Percentiles rank a stretch among this genome's conserved stretches.
Conservation (phyloP, 2,329 filamentous ascomycete species). For the Epichloe typhina region DNA sequence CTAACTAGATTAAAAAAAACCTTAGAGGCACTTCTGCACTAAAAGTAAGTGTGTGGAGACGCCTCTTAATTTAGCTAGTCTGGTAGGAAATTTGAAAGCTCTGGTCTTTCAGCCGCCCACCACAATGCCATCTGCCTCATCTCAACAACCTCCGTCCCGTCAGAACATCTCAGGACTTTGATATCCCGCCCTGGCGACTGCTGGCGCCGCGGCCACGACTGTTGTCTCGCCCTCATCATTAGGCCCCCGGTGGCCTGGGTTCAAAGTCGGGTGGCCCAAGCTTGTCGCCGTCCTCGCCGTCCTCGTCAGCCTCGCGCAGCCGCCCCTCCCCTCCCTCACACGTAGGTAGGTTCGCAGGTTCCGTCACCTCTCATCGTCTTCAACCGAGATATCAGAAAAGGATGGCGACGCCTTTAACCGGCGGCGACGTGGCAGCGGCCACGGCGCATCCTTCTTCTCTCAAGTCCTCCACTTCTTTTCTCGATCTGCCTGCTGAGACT, state of each 20-base stretch:
- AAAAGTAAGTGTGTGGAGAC: too few species aligned
- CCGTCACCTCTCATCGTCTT: not conserved
- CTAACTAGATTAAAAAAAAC: too few species aligned
- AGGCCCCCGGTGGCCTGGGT: not conserved
- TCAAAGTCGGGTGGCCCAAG: not conserved
- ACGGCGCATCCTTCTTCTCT: not conserved
- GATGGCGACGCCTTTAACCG: not conserved
- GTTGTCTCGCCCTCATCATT: too few species aligned
- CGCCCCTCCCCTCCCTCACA: not conserved
- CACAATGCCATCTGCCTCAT: not conserved
- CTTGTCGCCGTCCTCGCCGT: not conserved
- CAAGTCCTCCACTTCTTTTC: conserved; percentile 18
- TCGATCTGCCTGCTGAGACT: conserved; percentile 33
- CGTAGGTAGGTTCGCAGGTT: not conserved
- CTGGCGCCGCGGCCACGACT: not conserved
- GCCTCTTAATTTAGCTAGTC: too few species aligned
- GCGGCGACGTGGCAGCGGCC: not conserved
- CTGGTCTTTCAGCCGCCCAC: too few species aligned
- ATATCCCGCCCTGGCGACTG: not conserved
- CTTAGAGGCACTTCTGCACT: too few species aligned
- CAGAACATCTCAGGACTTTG: not conserved
- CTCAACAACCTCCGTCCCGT: not conserved
- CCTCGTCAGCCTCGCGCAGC: not conserved
- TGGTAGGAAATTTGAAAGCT: too few species aligned
- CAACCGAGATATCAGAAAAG: not conserved